Base-by-base conservation (phyloP, 2,329 filamentous ascomycete genomes). In the Colletotrichum simmondsii region DNA sequence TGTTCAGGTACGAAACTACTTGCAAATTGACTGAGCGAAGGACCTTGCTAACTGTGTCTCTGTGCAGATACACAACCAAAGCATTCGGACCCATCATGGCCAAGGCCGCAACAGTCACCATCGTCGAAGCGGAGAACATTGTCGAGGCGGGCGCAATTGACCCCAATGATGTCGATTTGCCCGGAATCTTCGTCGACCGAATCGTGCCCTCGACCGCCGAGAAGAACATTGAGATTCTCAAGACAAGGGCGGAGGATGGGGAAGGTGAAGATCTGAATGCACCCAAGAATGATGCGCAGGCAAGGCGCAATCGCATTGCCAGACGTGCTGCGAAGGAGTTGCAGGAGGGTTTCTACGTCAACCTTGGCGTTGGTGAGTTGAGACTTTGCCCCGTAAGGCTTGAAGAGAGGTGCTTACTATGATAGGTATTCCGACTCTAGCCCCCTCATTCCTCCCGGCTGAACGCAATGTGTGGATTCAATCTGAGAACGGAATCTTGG, bases 111-210 rank as follows among this genome's bases (percentile, higher is more conserved):
- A 90, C 88, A 60, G 79, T 94, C 52, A 92, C 94, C 30, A 95
- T 97, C 53, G 94, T 97, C 49, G 94, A 97, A 80, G 94, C 94
- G 1, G 94, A 97, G 78, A 88, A 96, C 75, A 95, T 97, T 72
- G 94, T 97, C 65, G 90, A 92, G 2, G 82, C 91, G 1, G 94
- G 94, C 28, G 89, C 90, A 2, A 92, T 97, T 52, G 88, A 92
- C 65, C 91, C 94, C 3, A 92, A 94, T 73, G 89, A 92, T 56
- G 91, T 97, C 5, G 92, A 97, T 78, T 86, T 97, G 4, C 94
- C 94, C 0, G 94, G 94, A 11, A 95, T 97, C 76, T 97, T 92
- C 80, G 92, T 97, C 78, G 92, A 96, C 80, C 89, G 94, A 59
- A 93, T 97, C 66, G 92, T 97, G 1, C 92, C 92, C 22, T 91